A percentile compares a stretch with the other conserved stretches of the same genome.
phyloP scores from a whole-genome alignment of 129 eudicot genomes.

The Glebionis coronaria region DNA sequence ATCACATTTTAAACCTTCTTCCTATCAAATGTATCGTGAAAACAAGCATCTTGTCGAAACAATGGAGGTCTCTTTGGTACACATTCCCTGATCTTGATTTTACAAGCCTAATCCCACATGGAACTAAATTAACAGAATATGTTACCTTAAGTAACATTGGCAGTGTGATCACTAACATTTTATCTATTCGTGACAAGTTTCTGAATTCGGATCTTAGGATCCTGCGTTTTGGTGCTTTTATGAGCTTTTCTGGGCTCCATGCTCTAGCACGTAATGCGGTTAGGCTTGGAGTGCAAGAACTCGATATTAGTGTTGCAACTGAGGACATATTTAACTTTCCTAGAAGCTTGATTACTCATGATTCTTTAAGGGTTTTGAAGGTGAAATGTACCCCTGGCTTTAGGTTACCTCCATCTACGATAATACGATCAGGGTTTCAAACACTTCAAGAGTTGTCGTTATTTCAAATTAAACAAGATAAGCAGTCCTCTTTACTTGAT shows the following conservation, averaged over 20 bases:
- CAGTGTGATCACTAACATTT: slow-evolving; percentile 29
- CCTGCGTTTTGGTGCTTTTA: slow-evolving; percentile 45
- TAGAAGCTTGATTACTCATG: slow-evolving; percentile 34
- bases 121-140: not conserved
- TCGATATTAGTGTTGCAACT: slow-evolving; percentile 57
- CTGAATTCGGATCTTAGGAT: slow-evolving; percentile 38
- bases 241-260: slow-evolving; percentile 46
- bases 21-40: slow-evolving; percentile 55
- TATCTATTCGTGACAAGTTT: slow-evolving; percentile 39
- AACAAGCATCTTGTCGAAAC: slow-evolving; percentile 49
- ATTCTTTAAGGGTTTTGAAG: slow-evolving; percentile 40
- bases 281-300: slow-evolving; percentile 56
- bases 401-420: slow-evolving; percentile 49
- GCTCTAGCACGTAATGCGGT: slow-evolving; percentile 48
- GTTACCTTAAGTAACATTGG: slow-evolving; percentile 22
- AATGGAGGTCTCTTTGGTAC: slow-evolving; percentile 65
- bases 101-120: slow-evolving; percentile 32
- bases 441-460: slow-evolving; percentile 44
- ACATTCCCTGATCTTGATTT: slow-evolving; percentile 79
- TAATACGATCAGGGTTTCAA: slow-evolving; percentile 55
- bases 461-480: slow-evolving; percentile 33
- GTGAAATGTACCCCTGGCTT: slow-evolving; percentile 51
- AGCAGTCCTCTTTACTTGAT: slow-evolving; percentile 40
- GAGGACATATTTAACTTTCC: slow-evolving; percentile 66
- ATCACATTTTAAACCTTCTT: slow-evolving; percentile 45